Base-by-base conservation (phyloP, 257 asterid genomes). In the Fraxinus cuspidata region DNA sequence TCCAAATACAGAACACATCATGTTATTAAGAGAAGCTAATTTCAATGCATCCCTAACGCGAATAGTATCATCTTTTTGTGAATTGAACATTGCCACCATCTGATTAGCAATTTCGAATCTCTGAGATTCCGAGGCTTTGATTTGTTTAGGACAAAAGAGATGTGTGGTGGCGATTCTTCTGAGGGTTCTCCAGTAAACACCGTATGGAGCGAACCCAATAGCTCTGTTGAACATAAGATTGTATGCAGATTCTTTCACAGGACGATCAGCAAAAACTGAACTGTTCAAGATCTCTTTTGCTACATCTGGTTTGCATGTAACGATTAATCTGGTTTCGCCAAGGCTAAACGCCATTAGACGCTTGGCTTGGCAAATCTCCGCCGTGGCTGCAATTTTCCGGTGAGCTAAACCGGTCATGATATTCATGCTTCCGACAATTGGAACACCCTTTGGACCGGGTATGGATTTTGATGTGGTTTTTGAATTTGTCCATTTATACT, bases 181-280 rank as follows among this genome's bases (percentile, higher is more conserved):
- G 2, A 93, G 91, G 35, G 92, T 77, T 64, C 89, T 77, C 98
- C 98, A 93, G 83, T 93, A 90, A 3, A 76, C 88, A 2, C 97
- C 98, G 69, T 93, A 91, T 0, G 97, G 89, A 0, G 97, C 97
- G 79, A 93, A 93, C 11, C 97, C 97, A 69, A 93, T 90, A 29
- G 98, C 91, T 71, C 97, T 65, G 82, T 78, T 90, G 87, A 93
- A 93, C 97, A 93, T 90, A 47, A 93, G 81, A 64, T 74, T 65
- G 83, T 93, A 91, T 1, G 98, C 98, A 5, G 98, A 84, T 40
- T 91, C 97, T 35, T 90, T 88, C 3, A 49, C 81, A 0, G 98
- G 98, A 9, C 98, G 96, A 70, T 93, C 98, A 56, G 86, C 86
- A 28, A 93, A 93, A 21, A 84, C 79, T 0, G 93, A 71, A 77